Conservation (phyloP, 371 early-diverging fungal species). For the Dichotomocladium elegans region DNA sequence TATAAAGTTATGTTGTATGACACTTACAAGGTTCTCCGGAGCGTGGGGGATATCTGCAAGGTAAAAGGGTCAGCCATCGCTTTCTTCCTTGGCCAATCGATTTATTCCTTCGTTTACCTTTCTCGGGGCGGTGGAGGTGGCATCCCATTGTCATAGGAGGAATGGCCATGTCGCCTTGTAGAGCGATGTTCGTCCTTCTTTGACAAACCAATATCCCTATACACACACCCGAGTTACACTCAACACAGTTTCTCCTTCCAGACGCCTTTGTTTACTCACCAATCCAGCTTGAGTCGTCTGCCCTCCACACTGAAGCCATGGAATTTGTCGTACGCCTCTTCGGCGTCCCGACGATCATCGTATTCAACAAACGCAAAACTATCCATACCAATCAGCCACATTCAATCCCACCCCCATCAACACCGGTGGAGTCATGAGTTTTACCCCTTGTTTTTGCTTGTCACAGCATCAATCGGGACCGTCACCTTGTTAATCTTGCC, state of each 20-base stretch:
- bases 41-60: too few species aligned
- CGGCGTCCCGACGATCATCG: conserved; percentile 74
- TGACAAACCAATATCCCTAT: conserved; percentile 63
- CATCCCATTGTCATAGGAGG: conserved; percentile 6
- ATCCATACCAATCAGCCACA: too few species aligned
- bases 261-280: conserved; percentile 30
- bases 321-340: conserved; percentile 72
- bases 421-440: background rate
- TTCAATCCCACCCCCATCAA: background rate
- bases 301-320: conserved; percentile 70
- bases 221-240: background rate
- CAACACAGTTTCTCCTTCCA: background rate
- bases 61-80: too few species aligned
- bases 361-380: conserved; percentile 78
- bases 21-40: background rate
- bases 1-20: too few species aligned
- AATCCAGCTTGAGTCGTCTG: conserved; percentile 72
- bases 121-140: conserved; percentile 20
- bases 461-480: conserved; percentile 67
- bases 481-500: conserved; percentile 64
- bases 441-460: conserved; percentile 77
- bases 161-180: background rate
- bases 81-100: too few species aligned
- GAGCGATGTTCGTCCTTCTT: conserved; percentile 59
- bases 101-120: conserved; percentile 13